Base-by-base conservation (phyloP, 805 yeast species). In the Myxozyma nipponensis region DNA sequence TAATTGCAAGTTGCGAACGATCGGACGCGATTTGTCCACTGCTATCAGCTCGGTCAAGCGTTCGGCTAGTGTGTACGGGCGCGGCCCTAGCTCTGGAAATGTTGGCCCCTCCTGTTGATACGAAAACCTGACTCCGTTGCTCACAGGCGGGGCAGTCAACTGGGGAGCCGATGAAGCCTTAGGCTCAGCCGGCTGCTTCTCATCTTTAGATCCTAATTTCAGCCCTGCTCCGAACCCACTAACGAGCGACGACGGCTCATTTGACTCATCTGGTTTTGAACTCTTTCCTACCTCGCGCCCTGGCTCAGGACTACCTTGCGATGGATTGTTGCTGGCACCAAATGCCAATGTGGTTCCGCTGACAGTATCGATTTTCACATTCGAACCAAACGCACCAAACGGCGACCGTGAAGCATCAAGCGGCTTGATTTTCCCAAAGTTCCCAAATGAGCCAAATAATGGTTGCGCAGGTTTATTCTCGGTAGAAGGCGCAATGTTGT, bases 61-160 rank as follows among this genome's bases (percentile, higher is more conserved):
- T 25, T 50, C 57, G 23, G 43, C 39, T 15, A 46, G 23, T 5
- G 51, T 39, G n/a, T 21, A 34, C 23, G 57, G 57, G 17, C 55
- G 51, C 4, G 46, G 37, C 5, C 54, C 50, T 9, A 52, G 39
- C 19, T 17, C 30, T 6, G 51, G 44, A 41, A 50, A 50, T 9
- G 32, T 28, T 9, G 32, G 32, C 7, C 13, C 32, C 7, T 28
- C 13, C 32, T 28, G 32, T 13, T 7, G 7, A 28, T 28, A 28
- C 7, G 13, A 9, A 28, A 28, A 28, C 13, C 32, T 28, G 13
- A 9, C 13, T 7, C 32, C 32, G n/a, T n/a, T n/a, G n/a, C n/a
- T n/a, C n/a, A n/a, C n/a, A n/a, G n/a, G n/a, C n/a, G n/a, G n/a
- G n/a, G n/a, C n/a, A n/a, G n/a, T n/a, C n/a, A n/a, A n/a, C n/a